Evolutionary conservation across 768 basidiomycete genomes (phyloP), one percentile per base, ranked within the genome.

Genomic region (Lentinula edodes): DNA sequence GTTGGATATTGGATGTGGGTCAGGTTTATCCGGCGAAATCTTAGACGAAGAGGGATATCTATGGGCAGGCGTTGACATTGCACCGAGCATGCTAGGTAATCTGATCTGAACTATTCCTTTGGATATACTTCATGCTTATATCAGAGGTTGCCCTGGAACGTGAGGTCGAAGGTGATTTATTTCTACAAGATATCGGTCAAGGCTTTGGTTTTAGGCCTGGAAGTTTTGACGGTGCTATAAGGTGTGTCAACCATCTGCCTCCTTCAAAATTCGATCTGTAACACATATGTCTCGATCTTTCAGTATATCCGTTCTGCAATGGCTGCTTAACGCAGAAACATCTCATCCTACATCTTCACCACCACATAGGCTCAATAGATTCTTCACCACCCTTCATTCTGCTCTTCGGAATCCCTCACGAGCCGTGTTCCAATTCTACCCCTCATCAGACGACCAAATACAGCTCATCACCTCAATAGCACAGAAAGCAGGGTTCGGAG

Each of bases 251-350:
- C 58, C 52, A 43, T 42, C 41, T 38, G 15, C 66, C 32, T 54
- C 38, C 23, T 53, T 57, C 5, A 13, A 20, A 10, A 45, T 38
- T 54, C 41, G 35, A 41, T 52, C 43, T 46, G 41, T 18, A 50
- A 48, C 34, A 23, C n/a, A 16, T 28, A 28, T 4, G 3, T 28
- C 28, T 28, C 28, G 28, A 38, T 51, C 61, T 46, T 48, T 2
- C 69, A 98, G 96, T 70, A 91, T 99, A 68, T 99, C 97, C 28
- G 96, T 98, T n/a, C 78, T 99, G 5, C 97, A 99, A 76, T 99
- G 97, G 97, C 80, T 99, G 3, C 81, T 98, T 61, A 99, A 98
- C 72, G 95, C 96, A 28, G 97, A 98, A 72, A 91, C 94, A 34
- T 88, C 93, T 5, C 89, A 88, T 70, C 90, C 84, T 61, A 93